Evolutionary conservation across 108 stramenopile species (phyloP).

Genomic region (Skeletonema tropicum): DNA sequence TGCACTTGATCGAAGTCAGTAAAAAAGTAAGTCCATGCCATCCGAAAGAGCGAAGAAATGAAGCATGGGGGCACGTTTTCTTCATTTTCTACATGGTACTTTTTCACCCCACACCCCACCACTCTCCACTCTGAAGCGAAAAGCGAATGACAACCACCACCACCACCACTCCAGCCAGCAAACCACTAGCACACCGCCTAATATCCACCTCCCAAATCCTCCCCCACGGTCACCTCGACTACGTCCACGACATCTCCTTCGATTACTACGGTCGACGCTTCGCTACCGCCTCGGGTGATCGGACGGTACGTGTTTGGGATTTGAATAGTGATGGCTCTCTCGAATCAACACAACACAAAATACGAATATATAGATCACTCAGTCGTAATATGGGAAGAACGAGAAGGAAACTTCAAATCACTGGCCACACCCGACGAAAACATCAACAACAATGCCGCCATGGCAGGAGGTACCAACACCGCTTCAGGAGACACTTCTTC

Average conservation of each 20-base stretch:
- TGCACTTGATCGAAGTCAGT: too few species aligned
- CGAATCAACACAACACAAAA: not conserved
- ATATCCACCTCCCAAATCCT: conserved; percentile 41
- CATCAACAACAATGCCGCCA: not conserved
- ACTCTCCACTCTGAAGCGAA: too few species aligned
- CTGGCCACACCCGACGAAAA: conserved; percentile 41
- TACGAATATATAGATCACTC: conserved; percentile 60
- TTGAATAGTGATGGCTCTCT: conserved; percentile 63
- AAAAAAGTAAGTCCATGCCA: too few species aligned
- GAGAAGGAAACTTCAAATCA: conserved; percentile 43
- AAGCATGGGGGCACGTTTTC: too few species aligned
- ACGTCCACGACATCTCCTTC: conserved; percentile 86
- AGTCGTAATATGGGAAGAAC: conserved; percentile 93
- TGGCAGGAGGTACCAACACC: too few species aligned
- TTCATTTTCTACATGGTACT: too few species aligned
- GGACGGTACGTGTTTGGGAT: conserved; percentile 90
- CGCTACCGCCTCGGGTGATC: conserved; percentile 90
- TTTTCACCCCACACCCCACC: too few species aligned
- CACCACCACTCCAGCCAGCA: conserved; percentile 3
- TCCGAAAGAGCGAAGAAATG: too few species aligned
- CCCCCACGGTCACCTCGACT: conserved; percentile 70
- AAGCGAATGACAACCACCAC: not conserved
- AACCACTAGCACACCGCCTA: conserved; percentile 9
- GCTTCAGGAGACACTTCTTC: too few species aligned
- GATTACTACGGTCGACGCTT: conserved; percentile 95